phyloP scores from a whole-genome alignment of 345 rosid species.

The Hibiscus syriacus region DNA sequence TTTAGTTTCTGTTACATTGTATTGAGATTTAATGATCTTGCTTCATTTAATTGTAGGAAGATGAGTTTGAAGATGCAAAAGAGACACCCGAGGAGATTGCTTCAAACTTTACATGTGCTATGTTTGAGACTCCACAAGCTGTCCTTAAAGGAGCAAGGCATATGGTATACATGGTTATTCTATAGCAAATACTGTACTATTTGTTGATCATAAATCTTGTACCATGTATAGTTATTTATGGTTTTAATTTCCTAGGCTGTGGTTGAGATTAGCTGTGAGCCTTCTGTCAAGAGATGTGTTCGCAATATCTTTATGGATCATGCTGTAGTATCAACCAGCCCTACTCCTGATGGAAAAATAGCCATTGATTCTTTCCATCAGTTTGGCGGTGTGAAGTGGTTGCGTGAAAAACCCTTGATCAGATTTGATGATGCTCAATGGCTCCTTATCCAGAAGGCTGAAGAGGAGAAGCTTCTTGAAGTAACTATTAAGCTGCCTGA shows the following conservation, averaged over 20 bases:
- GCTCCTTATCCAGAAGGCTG: slow-evolving; percentile 98
- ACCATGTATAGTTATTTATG: neutral
- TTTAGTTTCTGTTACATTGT: slow-evolving; percentile 13
- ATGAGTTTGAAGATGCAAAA: slow-evolving; percentile 77
- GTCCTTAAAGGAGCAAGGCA: slow-evolving; percentile 97
- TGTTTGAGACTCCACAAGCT: slow-evolving; percentile 87
- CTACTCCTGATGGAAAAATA: slow-evolving; percentile 73
- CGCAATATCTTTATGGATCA: slow-evolving; percentile 74
- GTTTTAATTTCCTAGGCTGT: slow-evolving; percentile 55
- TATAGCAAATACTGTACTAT: neutral
- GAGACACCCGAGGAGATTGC: slow-evolving; percentile 98
- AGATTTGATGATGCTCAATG: slow-evolving; percentile 87
- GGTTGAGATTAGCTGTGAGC: slow-evolving; percentile 96
- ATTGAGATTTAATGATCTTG: slow-evolving; percentile 8
- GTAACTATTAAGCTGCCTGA: slow-evolving; percentile 81
- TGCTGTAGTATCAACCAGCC: slow-evolving; percentile 83
- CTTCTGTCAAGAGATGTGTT: slow-evolving; percentile 68
- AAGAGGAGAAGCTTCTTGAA: slow-evolving; percentile 95
- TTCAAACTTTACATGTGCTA: slow-evolving; percentile 75
- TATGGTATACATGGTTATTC: slow-evolving; percentile 53
- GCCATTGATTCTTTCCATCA: slow-evolving; percentile 89
- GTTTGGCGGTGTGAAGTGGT: slow-evolving; percentile 84
- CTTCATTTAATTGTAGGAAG: slow-evolving; percentile 41
- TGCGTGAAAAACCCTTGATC: slow-evolving; percentile 86
- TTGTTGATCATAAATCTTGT: neutral